A percentile compares a stretch with the other conserved stretches of the same genome.
Conservation (phyloP, 2,329 filamentous ascomycete genomes). For the Tolypocladium pustulatum region DNA sequence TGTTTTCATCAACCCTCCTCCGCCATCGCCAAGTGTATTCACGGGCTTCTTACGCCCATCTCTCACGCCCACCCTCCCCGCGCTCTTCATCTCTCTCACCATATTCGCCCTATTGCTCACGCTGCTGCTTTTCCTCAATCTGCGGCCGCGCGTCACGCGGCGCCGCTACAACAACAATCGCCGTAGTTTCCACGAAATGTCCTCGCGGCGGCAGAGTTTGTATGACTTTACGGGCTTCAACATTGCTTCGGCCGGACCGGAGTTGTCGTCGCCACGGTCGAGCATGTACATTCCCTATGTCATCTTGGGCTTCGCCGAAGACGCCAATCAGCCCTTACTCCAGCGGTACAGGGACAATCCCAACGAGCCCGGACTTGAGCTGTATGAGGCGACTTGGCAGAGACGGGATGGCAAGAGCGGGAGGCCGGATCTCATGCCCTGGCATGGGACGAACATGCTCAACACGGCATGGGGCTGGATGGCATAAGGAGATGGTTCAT, state of each 20-base stretch:
- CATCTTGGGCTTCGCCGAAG: neutral
- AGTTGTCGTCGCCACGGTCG: neutral
- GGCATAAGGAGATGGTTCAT: neutral
- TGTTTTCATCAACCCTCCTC: neutral
- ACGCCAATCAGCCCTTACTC: neutral
- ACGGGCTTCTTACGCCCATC: neutral
- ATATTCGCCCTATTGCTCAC: neutral
- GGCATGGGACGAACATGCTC: constrained; percentile 8
- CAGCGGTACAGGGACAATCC: neutral
- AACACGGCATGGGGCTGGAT: constrained; percentile 11
- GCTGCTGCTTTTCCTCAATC: neutral
- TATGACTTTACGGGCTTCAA: neutral
- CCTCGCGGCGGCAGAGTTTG: neutral
- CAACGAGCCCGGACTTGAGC: neutral
- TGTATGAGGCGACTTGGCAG: neutral
- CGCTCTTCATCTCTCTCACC: neutral
- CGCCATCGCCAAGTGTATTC: neutral
- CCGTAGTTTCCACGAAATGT: neutral
- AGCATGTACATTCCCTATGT: neutral
- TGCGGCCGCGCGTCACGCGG: neutral
- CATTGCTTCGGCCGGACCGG: neutral
- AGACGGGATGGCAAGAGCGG: neutral
- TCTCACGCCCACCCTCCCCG: neutral
- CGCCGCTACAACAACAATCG: neutral
- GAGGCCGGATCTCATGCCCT: neutral